Evolutionary conservation across 305 asterid genomes (phyloP).

Genomic region (Fraxinus ornus): DNA sequence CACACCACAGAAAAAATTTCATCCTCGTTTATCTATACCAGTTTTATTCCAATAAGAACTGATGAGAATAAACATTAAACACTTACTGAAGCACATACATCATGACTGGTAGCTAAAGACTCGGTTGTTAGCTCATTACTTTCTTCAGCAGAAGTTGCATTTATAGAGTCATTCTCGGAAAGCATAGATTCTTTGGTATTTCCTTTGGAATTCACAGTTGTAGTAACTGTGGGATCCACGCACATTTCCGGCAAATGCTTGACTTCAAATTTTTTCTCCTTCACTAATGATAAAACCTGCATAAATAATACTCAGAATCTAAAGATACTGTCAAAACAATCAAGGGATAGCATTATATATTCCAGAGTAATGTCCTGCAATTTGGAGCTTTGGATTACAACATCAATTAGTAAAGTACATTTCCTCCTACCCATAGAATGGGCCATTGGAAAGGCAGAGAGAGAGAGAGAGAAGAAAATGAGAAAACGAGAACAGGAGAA

Average conservation of each 20-base stretch:
- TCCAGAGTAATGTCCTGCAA: not conserved
- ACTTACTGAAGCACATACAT: constrained; percentile 40
- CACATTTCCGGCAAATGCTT: constrained; percentile 40
- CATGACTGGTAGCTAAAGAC: constrained; percentile 32
- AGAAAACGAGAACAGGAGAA: not conserved
- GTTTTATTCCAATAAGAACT: not conserved
- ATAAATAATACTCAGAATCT: not conserved
- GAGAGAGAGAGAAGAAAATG: not conserved
- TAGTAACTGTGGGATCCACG: constrained; percentile 32
- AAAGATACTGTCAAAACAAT: not conserved
- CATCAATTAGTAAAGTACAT: constrained; percentile 7
- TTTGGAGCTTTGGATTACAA: not conserved
- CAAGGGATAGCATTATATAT: constrained; percentile 4
- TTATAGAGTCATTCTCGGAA: constrained; percentile 27
- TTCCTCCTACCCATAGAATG: not conserved
- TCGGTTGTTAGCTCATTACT: constrained; percentile 32
- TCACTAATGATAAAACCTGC: constrained; percentile 64
- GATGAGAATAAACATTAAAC: not conserved
- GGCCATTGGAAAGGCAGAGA: not conserved
- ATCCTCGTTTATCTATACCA: not conserved
- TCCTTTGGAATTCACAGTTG: constrained; percentile 30
- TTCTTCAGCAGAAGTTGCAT: constrained; percentile 33
- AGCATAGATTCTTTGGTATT: constrained; percentile 30
- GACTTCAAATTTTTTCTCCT: constrained; percentile 53
- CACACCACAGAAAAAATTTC: not conserved